Evolutionary conservation across 176 grass and related monocot genomes (phyloP), one percentile per base, ranked within the genome.

Genomic region (Panicum miliaceum): DNA sequence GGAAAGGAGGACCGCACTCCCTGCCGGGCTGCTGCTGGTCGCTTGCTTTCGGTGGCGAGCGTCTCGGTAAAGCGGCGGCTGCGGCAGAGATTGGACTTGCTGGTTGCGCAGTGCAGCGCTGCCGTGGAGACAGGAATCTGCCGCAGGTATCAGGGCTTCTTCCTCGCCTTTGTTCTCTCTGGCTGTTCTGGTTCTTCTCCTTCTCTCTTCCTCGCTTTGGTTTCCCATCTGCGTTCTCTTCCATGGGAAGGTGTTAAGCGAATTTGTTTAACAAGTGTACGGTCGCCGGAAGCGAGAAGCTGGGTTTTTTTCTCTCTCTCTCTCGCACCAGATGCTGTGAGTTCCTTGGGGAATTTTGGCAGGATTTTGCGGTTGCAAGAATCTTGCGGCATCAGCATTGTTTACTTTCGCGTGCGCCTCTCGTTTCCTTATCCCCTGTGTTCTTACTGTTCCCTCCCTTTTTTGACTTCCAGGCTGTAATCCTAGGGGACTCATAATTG

Each of bases 11-110:
- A 14, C 40, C 51, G 83, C 64, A 86, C 78, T 82, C 69, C 32
- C 70, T 60, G 23, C 51, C 12, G 12, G 41, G 9, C n/a, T 14
- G 27, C 48, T 19, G 67, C 9, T 64, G 23, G 42, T 32, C 3
- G 82, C 62, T 64, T 64, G 67, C 88, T 90, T 79, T 86, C 84
- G 89, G 88, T 68, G 84, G 88, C 73, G 67, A 73, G 73, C 73
- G 65, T 86, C 84, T 83, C 84, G 79, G 76, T 86, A 90, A 90
- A 86, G 78, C 88, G 62, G n/a, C 51, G 41, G 38, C 76, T 3
- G 29, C 34, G 64, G 64, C 35, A 4, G 56, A 25, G 56, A 42
- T 54, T 40, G 79, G 7, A 16, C 37, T 77, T 11, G 62, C 83
- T 57, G 82, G 45, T 40, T 7, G 36, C 11, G 78, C 48, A 41